Base-by-base conservation (phyloP, 2,329 filamentous ascomycete genomes). In the Teratosphaeria pseudoeucalypti region DNA sequence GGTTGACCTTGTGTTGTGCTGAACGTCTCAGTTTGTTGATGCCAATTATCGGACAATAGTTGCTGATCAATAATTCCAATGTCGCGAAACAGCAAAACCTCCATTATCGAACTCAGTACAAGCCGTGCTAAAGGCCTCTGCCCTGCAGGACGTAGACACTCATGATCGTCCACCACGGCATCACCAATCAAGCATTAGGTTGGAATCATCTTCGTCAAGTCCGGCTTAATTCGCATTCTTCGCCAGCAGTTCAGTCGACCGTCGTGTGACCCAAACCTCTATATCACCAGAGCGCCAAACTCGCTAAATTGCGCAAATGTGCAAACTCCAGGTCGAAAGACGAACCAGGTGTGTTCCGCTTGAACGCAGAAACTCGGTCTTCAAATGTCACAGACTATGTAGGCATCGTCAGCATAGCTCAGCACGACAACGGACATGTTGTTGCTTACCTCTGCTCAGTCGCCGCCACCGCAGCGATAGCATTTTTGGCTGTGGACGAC, bases 401-500 rank as follows among this genome's bases (percentile, higher is more conserved):
- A 0, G 6, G 29, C 29, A 32, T 26, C 6, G n/a, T 49, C 19
- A 49, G 43, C 43, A 19, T 9, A 49, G 19, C 19, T n/a, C n/a
- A n/a, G 11, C 9, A 10, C 4, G 43, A 10, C n/a, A 19, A 11
- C 7, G 29, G 43, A 9, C n/a, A 19, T n/a, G n/a, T n/a, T 9
- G n/a, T 9, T 49, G 34, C 57, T 49, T 32, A 54, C 55, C 29
- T 34, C n/a, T 32, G 29, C 29, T 26, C 54, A 57, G 16, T 34
- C 52, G n/a, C 73, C 77, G 64, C 74, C 73, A 62, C 76, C 75
- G 65, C 77, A 79, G 52, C 67, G 67, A 62, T 75, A 73, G 63
- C 78, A 80, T 64, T 77, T 78, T 62, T 77, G 75, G 57, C 77
- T 76, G 67, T 79, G 77, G 65, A 75, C 76, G 69, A 79, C 72